Percentiles rank a stretch among this genome's conserved stretches.
Conservation (phyloP, 352 stramenopile species). For the Pythium graminicola region DNA sequence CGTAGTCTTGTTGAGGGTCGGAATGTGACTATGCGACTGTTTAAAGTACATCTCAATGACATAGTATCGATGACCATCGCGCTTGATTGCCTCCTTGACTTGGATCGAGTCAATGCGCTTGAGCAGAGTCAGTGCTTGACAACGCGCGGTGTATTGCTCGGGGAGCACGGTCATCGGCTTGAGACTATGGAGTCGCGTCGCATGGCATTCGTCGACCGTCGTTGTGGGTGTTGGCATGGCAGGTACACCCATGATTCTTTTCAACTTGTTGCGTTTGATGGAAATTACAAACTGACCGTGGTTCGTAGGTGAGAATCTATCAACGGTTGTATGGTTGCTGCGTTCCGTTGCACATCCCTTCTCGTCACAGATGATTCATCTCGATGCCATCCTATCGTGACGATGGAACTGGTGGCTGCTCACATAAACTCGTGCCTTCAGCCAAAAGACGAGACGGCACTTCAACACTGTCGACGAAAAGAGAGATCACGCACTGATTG, state of each 20-base stretch:
- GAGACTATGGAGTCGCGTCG: slow-evolving; percentile 11
- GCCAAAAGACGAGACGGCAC: background rate
- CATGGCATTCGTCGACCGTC: background rate
- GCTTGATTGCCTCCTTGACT: slow-evolving; percentile 9
- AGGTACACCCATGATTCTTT: slow-evolving; percentile 6
- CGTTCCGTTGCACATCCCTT: too few species aligned
- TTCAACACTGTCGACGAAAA: slow-evolving; percentile 20
- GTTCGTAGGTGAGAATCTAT: background rate
- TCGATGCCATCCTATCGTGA: too few species aligned
- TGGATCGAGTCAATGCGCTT: slow-evolving; percentile 16
- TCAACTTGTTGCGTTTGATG: background rate
- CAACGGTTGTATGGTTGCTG: background rate
- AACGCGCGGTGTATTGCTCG: slow-evolving; percentile 9
- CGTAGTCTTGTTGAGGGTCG: background rate
- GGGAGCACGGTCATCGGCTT: slow-evolving; percentile 13
- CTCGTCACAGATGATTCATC: too few species aligned
- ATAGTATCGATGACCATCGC: slow-evolving; percentile 19
- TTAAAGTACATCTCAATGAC: slow-evolving; percentile 19
- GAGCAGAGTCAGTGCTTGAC: slow-evolving; percentile 12
- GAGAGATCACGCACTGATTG: too few species aligned
- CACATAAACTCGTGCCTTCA: background rate
- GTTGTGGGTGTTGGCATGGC: background rate
- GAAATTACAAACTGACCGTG: too few species aligned
- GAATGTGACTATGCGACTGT: slow-evolving; percentile 9
- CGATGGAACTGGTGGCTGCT: too few species aligned